phyloP scores from a whole-genome alignment of 768 basidiomycete genomes.

The Filobasidium floriforme region DNA sequence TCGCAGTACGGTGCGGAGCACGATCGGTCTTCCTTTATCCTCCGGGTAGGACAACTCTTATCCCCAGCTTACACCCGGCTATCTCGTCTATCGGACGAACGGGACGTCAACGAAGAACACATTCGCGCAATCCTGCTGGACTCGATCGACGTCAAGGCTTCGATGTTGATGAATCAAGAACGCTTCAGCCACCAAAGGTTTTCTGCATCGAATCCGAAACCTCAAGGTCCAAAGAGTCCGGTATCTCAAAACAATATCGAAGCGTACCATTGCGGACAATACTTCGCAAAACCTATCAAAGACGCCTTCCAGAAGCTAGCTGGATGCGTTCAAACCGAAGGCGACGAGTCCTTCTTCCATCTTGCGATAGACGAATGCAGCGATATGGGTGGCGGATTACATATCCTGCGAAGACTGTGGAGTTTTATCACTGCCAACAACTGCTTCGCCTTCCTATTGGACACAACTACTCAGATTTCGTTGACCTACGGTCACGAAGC shows the following conservation, averaged over 20 bases:
- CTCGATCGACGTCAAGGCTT: too few species aligned
- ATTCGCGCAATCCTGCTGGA: too few species aligned
- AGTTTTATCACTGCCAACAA: background rate
- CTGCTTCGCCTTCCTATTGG: background rate
- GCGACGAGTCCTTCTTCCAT: background rate
- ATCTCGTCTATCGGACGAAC: too few species aligned
- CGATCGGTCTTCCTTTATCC: background rate
- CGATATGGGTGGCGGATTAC: background rate
- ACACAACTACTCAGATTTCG: background rate
- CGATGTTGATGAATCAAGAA: too few species aligned
- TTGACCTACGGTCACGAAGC: background rate
- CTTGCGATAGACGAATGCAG: background rate
- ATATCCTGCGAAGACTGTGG: background rate
- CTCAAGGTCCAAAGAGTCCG: too few species aligned
- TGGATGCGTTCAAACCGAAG: background rate
- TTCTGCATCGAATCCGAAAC: too few species aligned
- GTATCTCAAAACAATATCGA: too few species aligned
- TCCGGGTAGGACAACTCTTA: background rate
- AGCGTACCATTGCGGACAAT: too few species aligned
- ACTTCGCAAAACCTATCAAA: too few species aligned
- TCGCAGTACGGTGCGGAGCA: background rate
- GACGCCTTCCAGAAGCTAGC: background rate
- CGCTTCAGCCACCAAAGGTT: too few species aligned
- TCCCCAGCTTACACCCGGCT: background rate
- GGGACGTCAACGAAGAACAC: too few species aligned